Conservation (phyloP, 2,329 filamentous ascomycete species). For the Bertia moriformis region DNA sequence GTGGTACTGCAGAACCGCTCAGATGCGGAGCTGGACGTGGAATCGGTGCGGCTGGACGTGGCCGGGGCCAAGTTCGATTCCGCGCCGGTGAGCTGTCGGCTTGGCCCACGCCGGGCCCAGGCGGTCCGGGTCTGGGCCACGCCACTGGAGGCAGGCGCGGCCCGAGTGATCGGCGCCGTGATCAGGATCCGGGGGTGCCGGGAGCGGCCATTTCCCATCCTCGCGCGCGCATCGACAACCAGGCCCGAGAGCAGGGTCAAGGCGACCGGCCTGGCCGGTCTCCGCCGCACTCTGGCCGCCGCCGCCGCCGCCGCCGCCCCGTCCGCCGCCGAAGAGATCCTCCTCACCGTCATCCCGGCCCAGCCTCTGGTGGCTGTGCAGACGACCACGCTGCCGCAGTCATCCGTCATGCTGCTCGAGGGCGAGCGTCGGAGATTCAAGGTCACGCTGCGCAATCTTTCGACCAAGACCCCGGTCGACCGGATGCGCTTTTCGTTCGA, state of each 20-base stretch:
- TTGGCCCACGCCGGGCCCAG: constrained; percentile 75
- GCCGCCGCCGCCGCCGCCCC: constrained; percentile 22
- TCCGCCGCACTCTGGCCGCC: constrained; percentile 20
- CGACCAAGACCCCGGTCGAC: constrained; percentile 57
- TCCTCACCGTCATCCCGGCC: constrained; percentile 61
- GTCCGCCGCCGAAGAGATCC: constrained; percentile 36
- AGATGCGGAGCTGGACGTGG: constrained; percentile 81
- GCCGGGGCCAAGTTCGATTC: constrained; percentile 62
- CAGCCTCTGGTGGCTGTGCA: constrained; percentile 69
- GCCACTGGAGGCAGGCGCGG: constrained; percentile 48
- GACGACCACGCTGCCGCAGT: constrained; percentile 65
- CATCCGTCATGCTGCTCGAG: constrained; percentile 81
- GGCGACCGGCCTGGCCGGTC: constrained; percentile 47
- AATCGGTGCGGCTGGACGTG: constrained; percentile 62
- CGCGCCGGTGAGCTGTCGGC: constrained; percentile 43
- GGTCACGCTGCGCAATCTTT: constrained; percentile 68
- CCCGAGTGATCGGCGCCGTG: constrained; percentile 65
- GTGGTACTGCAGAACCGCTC: constrained; percentile 87
- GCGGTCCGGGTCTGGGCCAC: constrained; percentile 58
- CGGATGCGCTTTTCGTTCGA: constrained; percentile 79
- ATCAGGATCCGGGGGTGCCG: constrained; percentile 71
- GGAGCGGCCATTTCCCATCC: constrained; percentile 72
- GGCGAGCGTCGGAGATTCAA: constrained; percentile 69
- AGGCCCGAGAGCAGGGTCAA: constrained; percentile 63
- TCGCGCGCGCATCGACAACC: constrained; percentile 61